Base-by-base conservation (phyloP, 176 grass and related monocot genomes). In the Hsuehochloa calcarea region DNA sequence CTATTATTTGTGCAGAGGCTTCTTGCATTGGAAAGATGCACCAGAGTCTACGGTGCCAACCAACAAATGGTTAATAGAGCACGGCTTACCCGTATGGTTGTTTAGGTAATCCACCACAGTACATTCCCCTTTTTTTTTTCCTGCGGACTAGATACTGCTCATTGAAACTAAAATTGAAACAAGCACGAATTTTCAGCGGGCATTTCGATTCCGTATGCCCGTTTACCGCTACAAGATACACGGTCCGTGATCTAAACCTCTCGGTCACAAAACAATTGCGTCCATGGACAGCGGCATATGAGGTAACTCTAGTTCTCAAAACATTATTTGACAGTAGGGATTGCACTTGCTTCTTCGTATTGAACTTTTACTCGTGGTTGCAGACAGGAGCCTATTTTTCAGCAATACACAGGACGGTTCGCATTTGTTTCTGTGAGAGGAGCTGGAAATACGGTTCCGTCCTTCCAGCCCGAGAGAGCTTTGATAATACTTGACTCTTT, bases 401-500 rank as follows among this genome's bases (percentile, higher is more conserved):
- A 78, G 6, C 75, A 85, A 12, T 84, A 94, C 47, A 1, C 56
- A 9, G 59, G 85, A 80, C 76, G 72, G 10, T 77, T 91, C 65
- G 74, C 74, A 4, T 67, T 94, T n/a, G 75, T 70, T 0, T 79
- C 92, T 0, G 84, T 91, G 63, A 91, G 87, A 45, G 87, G 80
- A 70, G 52, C 89, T 40, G 89, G 80, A 0, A 87, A 91, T 38
- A 68, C 46, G 47, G 89, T 89, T 20, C 83, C 86, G 17, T 71
- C 35, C 4, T 78, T 89, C 27, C 85, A 91, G 26, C 89, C 89
- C 10, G 39, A 77, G 64, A 89, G 84, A 72, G 72, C 86, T 14
- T 13, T 94, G 6, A 68, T 84, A 20, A 26, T 91, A 23, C 19
- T 89, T 20, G 51, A 68, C n/a, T 87, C 66, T 10, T 94, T 94